Conservation (phyloP, 306 rosid genomes). For the Senna siamea region DNA sequence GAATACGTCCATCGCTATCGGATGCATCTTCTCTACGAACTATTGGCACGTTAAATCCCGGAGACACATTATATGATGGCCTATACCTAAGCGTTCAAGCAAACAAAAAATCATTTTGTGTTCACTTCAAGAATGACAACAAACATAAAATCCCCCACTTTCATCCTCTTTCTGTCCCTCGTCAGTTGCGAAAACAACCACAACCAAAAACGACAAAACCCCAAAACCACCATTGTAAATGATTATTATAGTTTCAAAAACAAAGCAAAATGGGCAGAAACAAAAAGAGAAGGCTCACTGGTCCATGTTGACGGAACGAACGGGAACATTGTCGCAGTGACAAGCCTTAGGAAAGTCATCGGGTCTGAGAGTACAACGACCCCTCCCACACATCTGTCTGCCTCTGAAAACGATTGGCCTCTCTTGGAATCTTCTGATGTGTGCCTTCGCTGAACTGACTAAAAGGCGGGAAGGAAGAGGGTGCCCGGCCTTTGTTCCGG, state of each 20-base stretch:
- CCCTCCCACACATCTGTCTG: conserved; percentile 78
- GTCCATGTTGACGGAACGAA: conserved; percentile 62
- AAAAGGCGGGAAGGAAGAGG: no score
- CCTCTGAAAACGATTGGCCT: background rate
- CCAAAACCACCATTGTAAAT: background rate
- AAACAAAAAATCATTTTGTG: conserved; percentile 2
- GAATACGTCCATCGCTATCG: conserved; percentile 54
- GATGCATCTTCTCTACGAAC: conserved; percentile 78
- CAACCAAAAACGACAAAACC: background rate
- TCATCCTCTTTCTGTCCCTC: background rate
- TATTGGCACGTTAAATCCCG: conserved; percentile 69
- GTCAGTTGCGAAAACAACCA: background rate
- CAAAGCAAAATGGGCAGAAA: background rate
- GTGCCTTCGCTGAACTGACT: no score
- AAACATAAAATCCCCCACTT: background rate
- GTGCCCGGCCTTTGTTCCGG: no score
- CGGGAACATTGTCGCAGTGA: conserved; percentile 46
- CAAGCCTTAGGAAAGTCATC: conserved; percentile 77
- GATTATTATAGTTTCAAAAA: background rate
- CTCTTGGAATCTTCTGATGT: no score
- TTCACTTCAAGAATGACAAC: background rate
- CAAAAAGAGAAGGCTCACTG: conserved; percentile 41
- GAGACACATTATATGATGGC: conserved; percentile 75
- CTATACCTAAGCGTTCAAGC: conserved; percentile 54
- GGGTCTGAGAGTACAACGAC: conserved; percentile 66